Base-by-base conservation (phyloP, 2,329 filamentous ascomycete genomes). In the Aspergillus pseudonomiae region DNA sequence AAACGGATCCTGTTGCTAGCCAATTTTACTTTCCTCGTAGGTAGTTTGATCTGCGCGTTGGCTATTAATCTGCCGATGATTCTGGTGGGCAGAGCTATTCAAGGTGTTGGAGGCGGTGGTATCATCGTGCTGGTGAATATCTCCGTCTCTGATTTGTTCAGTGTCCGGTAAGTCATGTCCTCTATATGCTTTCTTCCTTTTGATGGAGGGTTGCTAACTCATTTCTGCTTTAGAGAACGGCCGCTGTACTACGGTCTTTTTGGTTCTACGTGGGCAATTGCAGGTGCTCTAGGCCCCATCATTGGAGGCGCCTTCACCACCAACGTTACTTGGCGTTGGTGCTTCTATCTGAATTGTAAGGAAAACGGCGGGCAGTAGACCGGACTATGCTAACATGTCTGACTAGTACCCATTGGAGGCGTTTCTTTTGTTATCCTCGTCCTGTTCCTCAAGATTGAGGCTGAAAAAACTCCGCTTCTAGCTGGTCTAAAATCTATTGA, bases 81-180 rank as follows among this genome's bases (percentile, higher is more conserved):
- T 41, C 84, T 91, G 61, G 83, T 82, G 4, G 87, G 86, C 24
- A 79, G 88, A 71, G 85, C 85, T 0, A 79, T 90, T 41, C 88
- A 91, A 71, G 88, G 88, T 69, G 80, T 86, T 46, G 88, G 86
- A 11, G 87, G 85, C 41, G 88, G 88, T 60, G 88, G 88, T 3
- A 77, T 90, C 58, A 83, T 89, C 43, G 84, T 86, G n/a, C 74
- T 90, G 54, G 85, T 87, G 61, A 88, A 89, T 70, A 89, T 90
- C 61, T 81, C 81, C 67, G 88, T 91, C 61, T 84, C 83, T 6
- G 88, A 90, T 75, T 71, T 90, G 32, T 90, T 90, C 77, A 85
- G 84, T 60, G 82, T 89, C 77, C 78, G 83, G 76, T 84, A 77
- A 41, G 69, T 67, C 21, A 14, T 7, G 3, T 12, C 12, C 12